Evolutionary conservation across 75 land plant species (phyloP), one percentile per base, ranked within the genome.

Genomic region (Pseudotsuga menziesii): DNA sequence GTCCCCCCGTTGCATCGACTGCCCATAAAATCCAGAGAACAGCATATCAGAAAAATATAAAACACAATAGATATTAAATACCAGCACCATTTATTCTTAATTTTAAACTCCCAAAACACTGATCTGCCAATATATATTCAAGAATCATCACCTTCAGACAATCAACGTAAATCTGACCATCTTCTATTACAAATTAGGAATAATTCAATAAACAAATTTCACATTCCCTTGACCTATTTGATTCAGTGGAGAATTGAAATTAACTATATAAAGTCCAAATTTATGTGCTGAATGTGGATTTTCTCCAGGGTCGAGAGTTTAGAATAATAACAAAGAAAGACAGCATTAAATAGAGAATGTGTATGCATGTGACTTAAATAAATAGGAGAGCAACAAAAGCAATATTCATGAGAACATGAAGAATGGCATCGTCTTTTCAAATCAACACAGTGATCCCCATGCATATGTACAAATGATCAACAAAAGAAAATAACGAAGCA

Each of bases 1-100:
- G 69, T 85, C 95, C 35, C 90, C 92, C 48, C 70, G 76, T 86
- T 96, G 94, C 98, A 96, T 91, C 23, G 98, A 88, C 98, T 95
- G 93, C 76, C 83, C 23, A 61, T 29, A 64, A 13, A 66, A 17
- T 54, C 57, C 58, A 80, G 57, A 57, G 29, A 32, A 15, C 56
- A 62, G 36, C 36, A 44, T 16, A 22, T 56, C 27, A 52, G 75
- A 7, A 54, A 74, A 74, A 52, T 29, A 74, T 22, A 56, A 74
- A 15, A 20, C 75, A 74, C 15, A 41, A 12, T 44, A 69, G 22
- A 69, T 11, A 69, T 41, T 36, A 8, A 20, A 69, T 41, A 44
- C 19, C n/a, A 69, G 72, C 41, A 27, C 8, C 36, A 69, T 20
- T 36, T 41, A 36, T n/a, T 36, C n/a, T 36, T 69, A 41, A 19